phyloP scores from a whole-genome alignment of 805 yeast genomes.

The Yamadazyma paraphyllophila region DNA sequence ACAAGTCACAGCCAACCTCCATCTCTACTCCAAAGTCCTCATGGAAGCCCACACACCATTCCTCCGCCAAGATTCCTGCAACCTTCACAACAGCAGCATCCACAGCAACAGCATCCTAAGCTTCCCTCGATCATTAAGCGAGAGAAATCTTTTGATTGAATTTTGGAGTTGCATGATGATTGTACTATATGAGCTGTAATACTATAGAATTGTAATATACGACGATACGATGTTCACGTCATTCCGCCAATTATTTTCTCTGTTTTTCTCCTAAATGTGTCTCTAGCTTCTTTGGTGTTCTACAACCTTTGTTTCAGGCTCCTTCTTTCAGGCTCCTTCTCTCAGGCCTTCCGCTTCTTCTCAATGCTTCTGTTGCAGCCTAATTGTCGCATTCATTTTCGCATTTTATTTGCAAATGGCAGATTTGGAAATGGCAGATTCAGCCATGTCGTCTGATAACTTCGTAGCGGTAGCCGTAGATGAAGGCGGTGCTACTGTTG shows the following conservation, averaged over 20 bases:
- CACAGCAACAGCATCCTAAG: neutral
- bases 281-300: too few relatives aligned
- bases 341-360: too few relatives aligned
- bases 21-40: neutral
- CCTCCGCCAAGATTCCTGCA: conserved; percentile 3
- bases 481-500: neutral
- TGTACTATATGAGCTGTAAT: neutral
- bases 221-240: conserved; percentile 3
- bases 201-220: conserved; percentile 4
- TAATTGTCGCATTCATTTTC: neutral
- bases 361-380: neutral
- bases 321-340: too few relatives aligned
- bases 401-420: neutral
- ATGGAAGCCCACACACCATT: conserved; percentile 3
- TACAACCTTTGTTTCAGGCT: too few relatives aligned
- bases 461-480: neutral
- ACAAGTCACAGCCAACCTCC: neutral
- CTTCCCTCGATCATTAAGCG: conserved; percentile 1
- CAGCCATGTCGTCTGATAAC: too few relatives aligned
- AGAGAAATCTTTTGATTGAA: neutral
- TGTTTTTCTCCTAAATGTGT: too few relatives aligned
- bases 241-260: too few relatives aligned
- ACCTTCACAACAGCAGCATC: too few relatives aligned
- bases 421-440: neutral
- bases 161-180: neutral